Base-by-base conservation (phyloP, 805 yeast genomes). In the Metschnikowia continentalis region DNA sequence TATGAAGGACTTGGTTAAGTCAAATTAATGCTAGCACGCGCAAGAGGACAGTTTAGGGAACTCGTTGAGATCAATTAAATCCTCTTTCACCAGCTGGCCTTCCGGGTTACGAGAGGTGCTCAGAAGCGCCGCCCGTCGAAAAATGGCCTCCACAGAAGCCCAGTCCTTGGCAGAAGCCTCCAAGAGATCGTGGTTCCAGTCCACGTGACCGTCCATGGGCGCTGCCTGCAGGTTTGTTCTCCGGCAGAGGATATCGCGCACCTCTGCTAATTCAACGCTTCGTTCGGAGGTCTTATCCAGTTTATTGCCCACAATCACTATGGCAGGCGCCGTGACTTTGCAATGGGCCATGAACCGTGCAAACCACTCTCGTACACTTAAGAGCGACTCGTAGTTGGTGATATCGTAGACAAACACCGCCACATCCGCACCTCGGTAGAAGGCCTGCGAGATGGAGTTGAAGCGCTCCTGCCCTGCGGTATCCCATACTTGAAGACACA, bases 371-470 rank as follows among this genome's bases (percentile, higher is more conserved):
- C 69, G 67, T 32, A 80, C 59, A 59, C 77, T 72, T 44, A 78
- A 67, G 48, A 79, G 77, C 19, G 75, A 70, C 59, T 77, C 81
- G 50, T 79, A 76, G 56, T 74, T 76, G 48, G 83, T 76, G 35
- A 78, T 66, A 62, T 81, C 86, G 58, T 78, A 80, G 17, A 80
- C 80, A 40, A 81, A 58, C 6, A 81, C 69, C 4, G 76, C 81
- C 17, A 80, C 78, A 57, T 81, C 84, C 0, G 84, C 74, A 7
- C 86, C 86, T 37, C 86, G 64, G 62, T 80, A 81, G 56, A 80
- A 81, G 4, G 83, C 79, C 59, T 75, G 77, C 10, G 79, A 71
- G 32, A 79, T 76, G 47, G 80, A 75, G 52, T 74, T 72, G 61
- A 73, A 74, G 43, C 78, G 58, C 55, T 74, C 78, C 59, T 74